Conservation (phyloP, 2,329 filamentous ascomycete species). For the Grosmannia serpens region DNA sequence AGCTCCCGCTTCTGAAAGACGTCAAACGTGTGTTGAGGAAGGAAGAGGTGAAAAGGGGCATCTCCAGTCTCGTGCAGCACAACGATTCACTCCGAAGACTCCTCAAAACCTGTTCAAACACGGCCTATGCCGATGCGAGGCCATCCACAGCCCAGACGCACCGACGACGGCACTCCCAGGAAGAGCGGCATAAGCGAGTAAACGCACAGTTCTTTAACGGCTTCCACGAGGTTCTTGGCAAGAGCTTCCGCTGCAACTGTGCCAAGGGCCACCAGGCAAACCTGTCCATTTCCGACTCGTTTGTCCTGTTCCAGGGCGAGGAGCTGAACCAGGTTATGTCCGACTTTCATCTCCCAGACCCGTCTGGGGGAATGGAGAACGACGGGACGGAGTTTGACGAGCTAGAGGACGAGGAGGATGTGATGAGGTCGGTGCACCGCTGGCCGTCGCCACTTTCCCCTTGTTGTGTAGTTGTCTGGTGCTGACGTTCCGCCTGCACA, state of each 20-base stretch:
- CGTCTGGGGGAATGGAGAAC: conserved; percentile 6
- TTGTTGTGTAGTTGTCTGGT: not conserved
- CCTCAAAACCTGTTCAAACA: conserved; percentile 8
- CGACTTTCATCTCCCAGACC: conserved; percentile 1
- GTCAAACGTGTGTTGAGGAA: conserved; percentile 8
- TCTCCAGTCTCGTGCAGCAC: conserved; percentile 4
- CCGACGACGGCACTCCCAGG: conserved; percentile 1
- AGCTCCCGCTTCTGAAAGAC: not conserved
- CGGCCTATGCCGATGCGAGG: conserved; percentile 6
- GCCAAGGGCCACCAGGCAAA: conserved; percentile 9
- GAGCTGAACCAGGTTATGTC: conserved; percentile 3
- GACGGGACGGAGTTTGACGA: conserved; percentile 6
- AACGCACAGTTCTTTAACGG: conserved; percentile 8
- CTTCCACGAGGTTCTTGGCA: conserved; percentile 10
- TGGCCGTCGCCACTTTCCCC: not conserved
- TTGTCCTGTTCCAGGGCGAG: conserved; percentile 9
- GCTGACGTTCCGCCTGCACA: not conserved
- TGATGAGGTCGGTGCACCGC: conserved; percentile 1
- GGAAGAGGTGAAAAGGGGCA: conserved; percentile 5
- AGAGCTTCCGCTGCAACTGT: conserved; percentile 10
- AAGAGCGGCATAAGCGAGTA: conserved; percentile 3
- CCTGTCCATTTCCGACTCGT: conserved; percentile 10
- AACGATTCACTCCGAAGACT: conserved; percentile 5
- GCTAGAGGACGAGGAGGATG: conserved; percentile 3
- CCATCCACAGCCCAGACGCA: not conserved